Percentiles rank a stretch among this genome's conserved stretches.
Conservation (phyloP, 2,329 filamentous ascomycete species). For the Geosmithia putterillii region DNA sequence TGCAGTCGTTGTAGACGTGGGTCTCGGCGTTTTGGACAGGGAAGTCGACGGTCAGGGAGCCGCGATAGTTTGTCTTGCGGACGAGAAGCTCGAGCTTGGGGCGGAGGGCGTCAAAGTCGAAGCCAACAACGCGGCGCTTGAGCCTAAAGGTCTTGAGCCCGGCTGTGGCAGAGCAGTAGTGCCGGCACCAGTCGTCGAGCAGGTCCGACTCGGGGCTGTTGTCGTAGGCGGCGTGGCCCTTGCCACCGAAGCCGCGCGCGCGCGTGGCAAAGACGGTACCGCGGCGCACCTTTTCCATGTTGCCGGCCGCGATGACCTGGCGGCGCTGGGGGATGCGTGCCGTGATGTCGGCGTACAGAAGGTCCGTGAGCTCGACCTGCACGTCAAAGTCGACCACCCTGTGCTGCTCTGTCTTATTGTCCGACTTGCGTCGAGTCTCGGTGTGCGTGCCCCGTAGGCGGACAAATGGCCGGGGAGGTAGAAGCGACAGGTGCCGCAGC, state of each 20-base stretch:
- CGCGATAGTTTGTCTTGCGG: constrained; percentile 54
- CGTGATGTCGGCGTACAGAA: constrained; percentile 35
- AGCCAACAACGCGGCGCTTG: constrained; percentile 40
- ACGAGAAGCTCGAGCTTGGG: constrained; percentile 43
- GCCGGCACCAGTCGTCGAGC: constrained; percentile 52
- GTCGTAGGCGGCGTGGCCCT: constrained; percentile 13
- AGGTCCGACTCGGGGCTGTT: constrained; percentile 17
- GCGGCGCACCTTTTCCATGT: constrained; percentile 49
- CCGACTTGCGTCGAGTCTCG: constrained; percentile 22
- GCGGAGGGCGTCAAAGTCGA: constrained; percentile 43
- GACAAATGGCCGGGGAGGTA: constrained; percentile 41
- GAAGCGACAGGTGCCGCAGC: constrained; percentile 26
- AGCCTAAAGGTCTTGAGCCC: constrained; percentile 45
- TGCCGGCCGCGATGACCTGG: constrained; percentile 31
- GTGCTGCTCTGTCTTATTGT: constrained; percentile 28
- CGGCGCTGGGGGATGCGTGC: constrained; percentile 14
- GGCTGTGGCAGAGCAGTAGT: constrained; percentile 47
- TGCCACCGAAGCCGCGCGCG: constrained; percentile 29
- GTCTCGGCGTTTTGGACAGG: constrained; percentile 42
- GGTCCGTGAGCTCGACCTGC: constrained; percentile 43
- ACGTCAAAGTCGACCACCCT: constrained; percentile 48
- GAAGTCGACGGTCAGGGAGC: constrained; percentile 45
- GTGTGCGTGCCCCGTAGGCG: constrained; percentile 40
- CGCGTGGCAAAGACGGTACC: constrained; percentile 45
- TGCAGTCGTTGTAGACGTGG: constrained; percentile 51